Conservation (phyloP, 306 rosid genomes). For the Mimosa pudica region DNA sequence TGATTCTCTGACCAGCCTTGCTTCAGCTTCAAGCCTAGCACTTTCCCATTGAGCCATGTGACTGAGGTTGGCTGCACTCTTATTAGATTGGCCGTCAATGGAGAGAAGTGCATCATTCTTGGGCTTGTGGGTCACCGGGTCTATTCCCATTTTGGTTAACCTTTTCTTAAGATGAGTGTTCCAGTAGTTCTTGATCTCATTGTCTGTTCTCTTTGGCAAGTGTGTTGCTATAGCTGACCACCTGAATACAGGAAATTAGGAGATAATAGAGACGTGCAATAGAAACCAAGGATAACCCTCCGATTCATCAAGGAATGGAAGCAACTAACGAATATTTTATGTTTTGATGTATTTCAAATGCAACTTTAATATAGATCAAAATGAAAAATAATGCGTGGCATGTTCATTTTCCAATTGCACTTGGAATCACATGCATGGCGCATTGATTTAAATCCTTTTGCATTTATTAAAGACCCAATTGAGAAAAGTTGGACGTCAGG, state of each 20-base stretch:
- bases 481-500: slow-evolving; percentile 48
- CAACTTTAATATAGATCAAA: not conserved
- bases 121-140: slow-evolving; percentile 95
- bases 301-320: slow-evolving; percentile 30
- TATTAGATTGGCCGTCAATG: slow-evolving; percentile 65
- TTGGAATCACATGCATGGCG: slow-evolving; percentile 29
- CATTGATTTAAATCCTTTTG: slow-evolving; percentile 31
- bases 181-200: slow-evolving; percentile 98
- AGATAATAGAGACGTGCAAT: slow-evolving; percentile 26
- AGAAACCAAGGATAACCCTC: slow-evolving; percentile 39
- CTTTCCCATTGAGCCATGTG: slow-evolving; percentile 99
- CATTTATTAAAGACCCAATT: slow-evolving; percentile 38
- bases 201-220: slow-evolving; percentile 92
- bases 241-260: slow-evolving; percentile 47
- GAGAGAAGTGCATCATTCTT: slow-evolving; percentile 72
- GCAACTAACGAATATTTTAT: not conserved
- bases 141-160: slow-evolving; percentile 94
- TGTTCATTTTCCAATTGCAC: slow-evolving; percentile 8
- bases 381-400: not conserved
- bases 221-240: slow-evolving; percentile 99
- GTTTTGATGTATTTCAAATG: slow-evolving; percentile 15
- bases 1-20: slow-evolving; percentile 90
- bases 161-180: slow-evolving; percentile 95
- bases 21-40: slow-evolving; percentile 98
- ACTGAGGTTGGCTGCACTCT: slow-evolving; percentile 83